Base-by-base conservation (phyloP, 1,284 basidiomycete genomes). In the Cryptococcus deneoformans region DNA sequence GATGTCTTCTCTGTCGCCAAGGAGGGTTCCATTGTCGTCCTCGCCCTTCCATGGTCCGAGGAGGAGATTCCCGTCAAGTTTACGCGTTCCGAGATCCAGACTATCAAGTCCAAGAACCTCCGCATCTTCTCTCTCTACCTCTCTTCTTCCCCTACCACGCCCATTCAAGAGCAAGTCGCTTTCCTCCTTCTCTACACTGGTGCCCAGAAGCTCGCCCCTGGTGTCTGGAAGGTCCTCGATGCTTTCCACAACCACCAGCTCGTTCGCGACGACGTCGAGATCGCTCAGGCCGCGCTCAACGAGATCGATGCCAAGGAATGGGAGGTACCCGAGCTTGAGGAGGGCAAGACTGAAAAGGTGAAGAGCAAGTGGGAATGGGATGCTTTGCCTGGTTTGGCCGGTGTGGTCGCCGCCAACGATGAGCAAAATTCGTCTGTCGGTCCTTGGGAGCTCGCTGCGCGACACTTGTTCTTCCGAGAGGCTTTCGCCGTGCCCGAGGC, bases 391-490 rank as follows among this genome's bases (percentile, higher is more conserved):
- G 71, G 69, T 50, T 57, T 61, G 46, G 66, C 75, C 39, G 71
- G 75, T 54, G 57, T 72, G 16, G 63, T 77, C 52, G 63, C 72
- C 43, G 61, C 74, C 50, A 66, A 71, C 49, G 66, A 73, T 46
- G 72, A 75, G 47, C 69, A 73, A 35, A 64, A 66, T 24, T 70
- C 77, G 9, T 44, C 64, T 24, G 60, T 65, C 43, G 66, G 71
- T 11, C 66, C 86, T 5, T 93, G 90, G 91, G 87, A 92, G 65
- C 85, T 90, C 60, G 90, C 89, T 2, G 92, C 92, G 11, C 91
- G 90, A 70, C 90, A 94, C 70, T 79, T 96, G 46, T 80, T 96
- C 54, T 96, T 95, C 83, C 86, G 89, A 50, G 84, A 88, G 57
- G 86, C 87, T n/a, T 82, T 79, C 64, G 67, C 75, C 12, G 81